These are phyloP conservation scores for Penicillium occitanis DNA, from an alignment of 2,329 filamentous ascomycete species.

Conservation along the genomic window DNA sequence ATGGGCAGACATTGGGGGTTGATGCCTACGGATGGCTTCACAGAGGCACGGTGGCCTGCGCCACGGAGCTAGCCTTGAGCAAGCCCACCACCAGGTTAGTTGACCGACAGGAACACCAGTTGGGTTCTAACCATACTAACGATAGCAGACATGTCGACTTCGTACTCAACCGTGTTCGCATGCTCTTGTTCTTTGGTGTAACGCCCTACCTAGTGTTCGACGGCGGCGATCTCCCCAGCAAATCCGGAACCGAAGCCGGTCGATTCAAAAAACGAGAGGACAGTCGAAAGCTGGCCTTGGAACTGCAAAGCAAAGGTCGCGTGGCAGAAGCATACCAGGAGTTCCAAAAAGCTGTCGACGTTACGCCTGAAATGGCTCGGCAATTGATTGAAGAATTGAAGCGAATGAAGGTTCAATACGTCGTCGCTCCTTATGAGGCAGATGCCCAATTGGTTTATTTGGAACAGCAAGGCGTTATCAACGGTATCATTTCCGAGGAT, in stretches of 20 bases:
- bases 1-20: constrained; percentile 85
- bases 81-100: constrained; percentile 83
- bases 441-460: constrained; percentile 96
- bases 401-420: constrained; percentile 72
- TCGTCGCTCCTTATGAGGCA: constrained; percentile 96
- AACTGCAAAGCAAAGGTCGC: constrained; percentile 79
- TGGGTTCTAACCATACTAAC: constrained; percentile 24
- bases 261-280: constrained; percentile 74
- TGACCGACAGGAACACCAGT: background rate
- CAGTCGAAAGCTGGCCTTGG: constrained; percentile 71
- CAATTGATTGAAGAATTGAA: constrained; percentile 90
- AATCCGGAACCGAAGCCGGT: constrained; percentile 79
- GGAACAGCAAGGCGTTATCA: constrained; percentile 77
- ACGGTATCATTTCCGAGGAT: constrained; percentile 91
- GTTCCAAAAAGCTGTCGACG: constrained; percentile 91
- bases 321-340: constrained; percentile 76
- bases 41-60: constrained; percentile 84
- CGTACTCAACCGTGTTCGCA: constrained; percentile 83
- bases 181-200: constrained; percentile 90
- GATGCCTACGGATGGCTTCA: constrained; percentile 99
- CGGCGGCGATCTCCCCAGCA: constrained; percentile 91
- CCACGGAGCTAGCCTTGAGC: constrained; percentile 82
- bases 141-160: constrained; percentile 76
- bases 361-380: constrained; percentile 94
- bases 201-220: constrained; percentile 97